A percentile compares a stretch with the other conserved stretches of the same genome.
phyloP scores from a whole-genome alignment of 495 filamentous ascomycete species.

The Pyrenopolyporus hunteri region DNA sequence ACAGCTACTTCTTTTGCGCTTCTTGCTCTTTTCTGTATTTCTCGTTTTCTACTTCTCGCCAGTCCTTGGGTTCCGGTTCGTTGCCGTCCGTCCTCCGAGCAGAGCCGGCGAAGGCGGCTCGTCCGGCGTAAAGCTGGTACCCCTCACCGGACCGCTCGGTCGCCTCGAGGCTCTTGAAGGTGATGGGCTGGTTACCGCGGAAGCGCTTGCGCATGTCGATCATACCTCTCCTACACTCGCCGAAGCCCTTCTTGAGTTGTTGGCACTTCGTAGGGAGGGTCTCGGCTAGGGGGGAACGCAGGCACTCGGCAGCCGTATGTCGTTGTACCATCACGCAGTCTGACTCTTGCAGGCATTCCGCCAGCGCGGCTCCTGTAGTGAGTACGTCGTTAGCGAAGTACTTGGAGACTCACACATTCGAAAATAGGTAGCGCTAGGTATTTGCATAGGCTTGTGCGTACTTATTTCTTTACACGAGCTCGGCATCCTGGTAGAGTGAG shows the following conservation, averaged over 20 bases:
- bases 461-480: slow-evolving; percentile 96
- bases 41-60: slow-evolving; percentile 63
- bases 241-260: slow-evolving; percentile 89
- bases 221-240: slow-evolving; percentile 94
- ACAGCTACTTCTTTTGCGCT: slow-evolving; percentile 22
- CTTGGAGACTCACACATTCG: background rate
- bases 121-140: slow-evolving; percentile 81
- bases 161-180: slow-evolving; percentile 65
- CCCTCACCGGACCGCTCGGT: slow-evolving; percentile 58
- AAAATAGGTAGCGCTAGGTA: background rate
- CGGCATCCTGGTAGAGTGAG: slow-evolving; percentile 70
- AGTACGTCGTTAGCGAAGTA: slow-evolving; percentile 21
- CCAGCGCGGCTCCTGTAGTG: slow-evolving; percentile 79
- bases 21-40: slow-evolving; percentile 52
- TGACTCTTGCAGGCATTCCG: slow-evolving; percentile 90
- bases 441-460: slow-evolving; percentile 53
- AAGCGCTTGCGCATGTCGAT: slow-evolving; percentile 99
- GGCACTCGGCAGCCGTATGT: slow-evolving; percentile 83
- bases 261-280: slow-evolving; percentile 86
- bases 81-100: slow-evolving; percentile 57
- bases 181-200: slow-evolving; percentile 89
- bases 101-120: slow-evolving; percentile 67
- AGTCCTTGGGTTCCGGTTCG: slow-evolving; percentile 57
- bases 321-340: slow-evolving; percentile 94
- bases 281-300: slow-evolving; percentile 77